Base-by-base conservation (phyloP, 139 green algal species). In the Ettlia oleoabundans region DNA sequence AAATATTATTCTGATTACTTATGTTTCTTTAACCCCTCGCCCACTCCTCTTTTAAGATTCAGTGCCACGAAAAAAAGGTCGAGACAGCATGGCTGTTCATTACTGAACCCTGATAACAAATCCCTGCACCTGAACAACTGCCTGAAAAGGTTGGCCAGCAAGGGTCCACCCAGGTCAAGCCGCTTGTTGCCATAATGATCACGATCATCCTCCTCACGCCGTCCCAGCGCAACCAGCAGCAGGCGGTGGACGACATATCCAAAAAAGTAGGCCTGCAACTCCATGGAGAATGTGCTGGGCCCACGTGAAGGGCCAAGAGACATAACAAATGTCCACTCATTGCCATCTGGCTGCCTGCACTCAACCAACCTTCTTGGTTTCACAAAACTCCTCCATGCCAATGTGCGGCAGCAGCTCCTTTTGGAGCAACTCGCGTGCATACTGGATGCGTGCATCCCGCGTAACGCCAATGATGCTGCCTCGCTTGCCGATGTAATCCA, bases 161-260 rank as follows among this genome's bases (percentile, higher is more conserved):
- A 88, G 0, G 93, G 92, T 24, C 95, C 95, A 2, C 92, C 93
- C 86, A 97, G 73, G 90, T 99, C 96, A 81, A 99, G 89, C 26
- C 97, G 92, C 91, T 99, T 99, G 95, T 99, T 99, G 70, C 91
- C 93, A 82, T 99, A 99, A 92, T 99, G 96, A 85, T 99, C 97
- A 4, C 97, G 92, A 86, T 99, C 96, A 79, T 99, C 96, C 85
- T 98, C 91, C 37, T 89, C 79, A 0, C 90, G 88, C 32, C 93
- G 84, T 6, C 88, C 89, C 72, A 98, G 86, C 1, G 91, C 84
- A 52, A 97, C 95, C 63, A 98, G 88, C 85, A 97, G 95, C 85
- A 98, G 90, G 73, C 93, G 80, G 69, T 94, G 84, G 37, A 94
- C 82, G 64, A 94, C 88, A 86, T 94, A 94, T n/a, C 90, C 91